Evolutionary conservation across 2,329 filamentous ascomycete species (phyloP), one percentile per base, ranked within the genome.

Genomic region (Hirsutella rhossiliensis): DNA sequence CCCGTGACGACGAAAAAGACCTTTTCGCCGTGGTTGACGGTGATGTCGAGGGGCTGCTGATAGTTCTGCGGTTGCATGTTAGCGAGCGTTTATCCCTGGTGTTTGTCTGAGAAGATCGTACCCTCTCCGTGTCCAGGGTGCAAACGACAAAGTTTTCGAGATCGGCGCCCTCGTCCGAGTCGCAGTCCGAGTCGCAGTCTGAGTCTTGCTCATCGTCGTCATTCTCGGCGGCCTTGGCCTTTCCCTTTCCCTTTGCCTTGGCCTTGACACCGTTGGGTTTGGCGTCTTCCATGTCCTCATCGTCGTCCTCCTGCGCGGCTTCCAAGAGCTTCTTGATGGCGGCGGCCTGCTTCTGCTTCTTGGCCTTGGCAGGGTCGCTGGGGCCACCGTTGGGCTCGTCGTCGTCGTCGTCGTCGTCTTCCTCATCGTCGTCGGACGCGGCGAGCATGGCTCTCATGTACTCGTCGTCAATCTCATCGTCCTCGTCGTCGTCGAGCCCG

Each of bases 11-110:
- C 78, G 73, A 98, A 97, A 75, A 86, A 95, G 52, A 96, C 82
- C 55, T 79, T 79, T 74, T 98, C 92, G 54, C 84, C 78, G 63
- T 95, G 85, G 56, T 78, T 80, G 61, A 98, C 80, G 51, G 86
- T 92, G 65, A 98, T 87, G 66, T 98, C 87, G 47, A 98, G 79
- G 40, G 92, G 71, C 68, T 98, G 94, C 69, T 98, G 92, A 76
- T 84, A 95, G 72, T 86, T 79, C 92, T 97, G 57, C 40, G 44
- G 11, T 29, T 37, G 40, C 19, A 32, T 44, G 55, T 66, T 55
- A 67, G 55, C 38, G 37, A 41, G 13, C 7, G 7, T 5, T n/a
- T 4, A 30, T 43, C 31, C 12, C 40, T 29, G 20, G 9, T 8
- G 4, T 29, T 36, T 18, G 18, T 31, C 5, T 13, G 36, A 37